Conservation (phyloP, 139 green algal genomes). For the Zygnema cylindricum region DNA sequence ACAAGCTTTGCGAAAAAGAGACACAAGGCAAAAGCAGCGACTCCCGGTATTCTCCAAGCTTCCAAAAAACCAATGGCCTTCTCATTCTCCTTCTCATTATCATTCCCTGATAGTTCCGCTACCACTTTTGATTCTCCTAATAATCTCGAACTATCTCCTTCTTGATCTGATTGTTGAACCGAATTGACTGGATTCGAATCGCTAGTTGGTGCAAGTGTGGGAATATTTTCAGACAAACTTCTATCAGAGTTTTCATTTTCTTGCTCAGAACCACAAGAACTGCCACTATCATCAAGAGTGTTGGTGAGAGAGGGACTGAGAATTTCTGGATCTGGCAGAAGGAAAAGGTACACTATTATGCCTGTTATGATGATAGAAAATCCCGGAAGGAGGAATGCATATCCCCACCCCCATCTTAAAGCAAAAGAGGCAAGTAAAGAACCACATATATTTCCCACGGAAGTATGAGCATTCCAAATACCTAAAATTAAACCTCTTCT, state of each 20-base stretch:
- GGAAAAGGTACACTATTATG: constrained; percentile 65
- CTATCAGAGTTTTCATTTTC: neutral
- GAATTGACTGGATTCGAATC: neutral
- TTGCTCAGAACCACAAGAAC: neutral
- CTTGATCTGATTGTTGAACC: constrained; percentile 8
- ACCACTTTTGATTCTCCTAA: neutral
- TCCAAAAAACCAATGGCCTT: constrained; percentile 58
- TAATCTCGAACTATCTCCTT: neutral
- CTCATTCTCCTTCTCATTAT: neutral
- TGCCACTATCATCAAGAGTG: too few species aligned
- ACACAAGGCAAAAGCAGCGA: constrained; percentile 85
- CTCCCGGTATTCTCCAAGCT: constrained; percentile 89
- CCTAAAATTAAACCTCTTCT: constrained; percentile 93
- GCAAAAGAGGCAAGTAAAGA: constrained; percentile 78
- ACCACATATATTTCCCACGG: constrained; percentile 92
- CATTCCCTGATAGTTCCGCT: neutral
- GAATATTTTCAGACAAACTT: neutral
- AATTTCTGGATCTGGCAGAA: constrained; percentile 84
- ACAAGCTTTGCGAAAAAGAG: constrained; percentile 98
- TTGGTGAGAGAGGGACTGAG: too few species aligned
- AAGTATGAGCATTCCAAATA: constrained; percentile 96
- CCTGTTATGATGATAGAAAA: constrained; percentile 49
- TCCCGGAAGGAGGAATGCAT: constrained; percentile 85
- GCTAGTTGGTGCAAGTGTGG: neutral
- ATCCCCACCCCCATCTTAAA: constrained; percentile 85